These are phyloP conservation scores for Plantago major DNA, from an alignment of 257 asterid genomes.

Conservation along the genomic window DNA sequence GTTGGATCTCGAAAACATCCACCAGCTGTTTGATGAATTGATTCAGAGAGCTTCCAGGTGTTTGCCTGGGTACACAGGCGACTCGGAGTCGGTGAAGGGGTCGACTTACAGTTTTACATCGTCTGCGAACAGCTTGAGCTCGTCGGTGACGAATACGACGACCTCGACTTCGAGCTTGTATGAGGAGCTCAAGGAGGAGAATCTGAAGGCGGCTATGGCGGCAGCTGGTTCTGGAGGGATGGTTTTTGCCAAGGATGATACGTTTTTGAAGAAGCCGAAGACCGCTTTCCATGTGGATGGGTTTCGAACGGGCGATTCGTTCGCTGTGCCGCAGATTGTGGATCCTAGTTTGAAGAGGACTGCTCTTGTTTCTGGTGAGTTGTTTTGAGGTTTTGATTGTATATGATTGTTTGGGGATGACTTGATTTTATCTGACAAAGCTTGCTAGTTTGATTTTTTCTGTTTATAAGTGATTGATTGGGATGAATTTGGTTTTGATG, in stretches of 20 bases:
- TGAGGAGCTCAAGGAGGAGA: conserved; percentile 34
- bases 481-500: conserved; percentile 11
- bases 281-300: conserved; percentile 40
- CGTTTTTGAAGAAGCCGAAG: conserved; percentile 56
- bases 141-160: conserved; percentile 31
- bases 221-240: conserved; percentile 26
- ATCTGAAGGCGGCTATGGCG: conserved; percentile 33
- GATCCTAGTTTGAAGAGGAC: conserved; percentile 62
- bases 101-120: conserved; percentile 30
- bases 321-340: conserved; percentile 40
- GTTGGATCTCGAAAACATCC: conserved; percentile 69
- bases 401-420: background rate
- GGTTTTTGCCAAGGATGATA: conserved; percentile 56
- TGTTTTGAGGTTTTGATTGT: background rate
- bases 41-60: conserved; percentile 80
- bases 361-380: conserved; percentile 43
- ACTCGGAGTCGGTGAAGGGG: conserved; percentile 25
- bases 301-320: conserved; percentile 27
- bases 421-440: too few species aligned
- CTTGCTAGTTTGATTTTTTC: background rate
- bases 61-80: conserved; percentile 36
- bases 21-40: conserved; percentile 68
- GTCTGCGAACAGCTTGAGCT: conserved; percentile 29
- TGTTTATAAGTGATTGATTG: background rate
- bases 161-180: conserved; percentile 34